Percentiles rank a stretch among this genome's conserved stretches.
phyloP scores from a whole-genome alignment of 179 eudicot genomes.

The Drosera spatulata region DNA sequence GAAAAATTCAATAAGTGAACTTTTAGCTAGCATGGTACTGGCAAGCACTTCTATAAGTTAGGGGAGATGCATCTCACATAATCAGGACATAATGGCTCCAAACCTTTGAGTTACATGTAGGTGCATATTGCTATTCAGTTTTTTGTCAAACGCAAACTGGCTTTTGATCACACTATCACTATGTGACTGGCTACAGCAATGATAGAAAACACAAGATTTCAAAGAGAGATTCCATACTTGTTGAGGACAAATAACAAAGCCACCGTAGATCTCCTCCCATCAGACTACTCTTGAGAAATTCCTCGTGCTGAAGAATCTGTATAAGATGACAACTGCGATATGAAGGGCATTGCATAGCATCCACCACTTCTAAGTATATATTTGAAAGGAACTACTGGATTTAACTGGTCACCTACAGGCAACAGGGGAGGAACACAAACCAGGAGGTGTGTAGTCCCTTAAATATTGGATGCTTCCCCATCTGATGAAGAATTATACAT shows the following conservation, averaged over 20 bases:
- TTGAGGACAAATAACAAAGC: slow-evolving; percentile 77
- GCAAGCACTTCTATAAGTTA: too few species aligned
- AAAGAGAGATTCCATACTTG: slow-evolving; percentile 34
- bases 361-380: not conserved
- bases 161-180: too few species aligned
- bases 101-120: too few species aligned
- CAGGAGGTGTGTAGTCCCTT: slow-evolving; percentile 53
- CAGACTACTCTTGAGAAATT: slow-evolving; percentile 33
- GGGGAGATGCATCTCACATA: too few species aligned
- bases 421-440: slow-evolving; percentile 61
- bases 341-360: not conserved
- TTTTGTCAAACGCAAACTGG: too few species aligned
- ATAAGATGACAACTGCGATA: slow-evolving; percentile 4
- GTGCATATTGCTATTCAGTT: too few species aligned
- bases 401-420: slow-evolving; percentile 68
- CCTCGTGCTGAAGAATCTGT: slow-evolving; percentile 63
- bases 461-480: slow-evolving; percentile 36
- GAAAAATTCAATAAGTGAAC: too few species aligned
- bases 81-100: too few species aligned
- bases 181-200: too few species aligned
- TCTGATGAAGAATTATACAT: slow-evolving; percentile 27
- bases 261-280: slow-evolving; percentile 50
- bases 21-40: too few species aligned
- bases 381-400: not conserved
- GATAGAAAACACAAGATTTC: not conserved